These are phyloP conservation scores for Tricholoma sp. DNA, from an alignment of 768 basidiomycete species.

Conservation along the genomic window DNA sequence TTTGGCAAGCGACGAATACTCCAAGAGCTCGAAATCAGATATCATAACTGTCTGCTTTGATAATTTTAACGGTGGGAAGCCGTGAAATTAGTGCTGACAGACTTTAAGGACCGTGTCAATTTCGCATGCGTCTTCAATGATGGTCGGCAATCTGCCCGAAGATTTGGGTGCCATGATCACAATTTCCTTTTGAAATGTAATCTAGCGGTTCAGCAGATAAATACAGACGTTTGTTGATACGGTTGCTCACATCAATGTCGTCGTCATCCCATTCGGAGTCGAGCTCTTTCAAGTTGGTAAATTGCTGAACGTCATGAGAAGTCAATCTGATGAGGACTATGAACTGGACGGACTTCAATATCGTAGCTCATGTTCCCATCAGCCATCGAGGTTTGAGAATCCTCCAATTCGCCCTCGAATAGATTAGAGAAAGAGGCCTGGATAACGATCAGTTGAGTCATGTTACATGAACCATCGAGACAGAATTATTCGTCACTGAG, in stretches of 20 bases:
- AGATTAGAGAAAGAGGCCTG: constrained; percentile 30
- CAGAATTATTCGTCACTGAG: constrained; percentile 9
- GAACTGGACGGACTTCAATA: constrained; percentile 17
- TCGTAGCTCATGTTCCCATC: constrained; percentile 23
- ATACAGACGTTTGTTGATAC: background rate
- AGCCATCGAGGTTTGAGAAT: background rate
- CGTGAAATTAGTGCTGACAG: background rate
- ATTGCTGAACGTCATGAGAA: constrained; percentile 25
- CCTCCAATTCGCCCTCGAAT: constrained; percentile 15
- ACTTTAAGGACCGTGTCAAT: constrained; percentile 15
- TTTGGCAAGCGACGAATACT: constrained; percentile 7
- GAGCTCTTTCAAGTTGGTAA: constrained; percentile 36
- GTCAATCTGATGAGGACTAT: background rate
- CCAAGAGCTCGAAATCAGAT: constrained; percentile 32
- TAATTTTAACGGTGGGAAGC: background rate
- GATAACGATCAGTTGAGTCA: background rate
- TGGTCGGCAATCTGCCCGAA: constrained; percentile 25
- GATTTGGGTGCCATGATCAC: constrained; percentile 40
- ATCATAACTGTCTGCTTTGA: constrained; percentile 17
- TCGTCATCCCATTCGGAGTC: constrained; percentile 43
- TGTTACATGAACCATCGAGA: background rate
- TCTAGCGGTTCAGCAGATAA: background rate
- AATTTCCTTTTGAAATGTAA: constrained; percentile 36
- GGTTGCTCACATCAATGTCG: constrained; percentile 41
- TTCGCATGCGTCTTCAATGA: constrained; percentile 25